Percentiles rank a stretch among this genome's conserved stretches.
Conservation (phyloP, 2,329 filamentous ascomycete genomes). For the Cladosporium sp. region DNA sequence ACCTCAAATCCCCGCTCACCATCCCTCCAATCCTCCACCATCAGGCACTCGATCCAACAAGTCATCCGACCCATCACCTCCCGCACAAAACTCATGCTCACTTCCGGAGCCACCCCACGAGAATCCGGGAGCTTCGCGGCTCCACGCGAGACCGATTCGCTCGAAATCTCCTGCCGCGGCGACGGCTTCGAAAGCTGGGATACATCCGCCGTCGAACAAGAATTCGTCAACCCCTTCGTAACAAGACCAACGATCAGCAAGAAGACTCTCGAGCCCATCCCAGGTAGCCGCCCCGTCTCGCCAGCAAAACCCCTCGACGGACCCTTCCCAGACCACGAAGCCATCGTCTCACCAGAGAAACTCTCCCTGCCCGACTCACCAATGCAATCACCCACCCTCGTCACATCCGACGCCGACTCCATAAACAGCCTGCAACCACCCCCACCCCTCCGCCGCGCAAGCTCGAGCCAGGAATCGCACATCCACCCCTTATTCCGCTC, state of each 20-base stretch:
- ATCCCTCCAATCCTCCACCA: constrained; percentile 21
- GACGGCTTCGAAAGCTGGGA: constrained; percentile 74
- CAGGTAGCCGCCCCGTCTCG: constrained; percentile 60
- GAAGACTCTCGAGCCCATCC: constrained; percentile 64
- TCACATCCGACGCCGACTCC: neutral
- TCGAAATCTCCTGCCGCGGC: constrained; percentile 35
- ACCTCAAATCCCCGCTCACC: constrained; percentile 15
- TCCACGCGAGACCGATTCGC: constrained; percentile 24
- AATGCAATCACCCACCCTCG: constrained; percentile 10
- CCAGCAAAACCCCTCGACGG: constrained; percentile 57
- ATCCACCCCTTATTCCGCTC: constrained; percentile 74
- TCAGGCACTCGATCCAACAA: constrained; percentile 23
- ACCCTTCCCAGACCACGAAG: constrained; percentile 31
- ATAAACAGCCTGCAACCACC: neutral
- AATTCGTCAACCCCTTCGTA: constrained; percentile 54
- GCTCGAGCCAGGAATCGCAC: constrained; percentile 53
- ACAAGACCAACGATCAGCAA: constrained; percentile 32
- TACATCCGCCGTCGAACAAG: constrained; percentile 60
- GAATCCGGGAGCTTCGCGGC: constrained; percentile 28
- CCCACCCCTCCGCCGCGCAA: neutral
- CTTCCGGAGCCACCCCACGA: constrained; percentile 47
- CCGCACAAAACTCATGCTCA: constrained; percentile 50
- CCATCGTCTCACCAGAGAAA: constrained; percentile 14
- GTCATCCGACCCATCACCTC: constrained; percentile 52
- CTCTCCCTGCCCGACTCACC: constrained; percentile 17